Evolutionary conservation across 768 basidiomycete genomes (phyloP), one percentile per base, ranked within the genome.

Genomic region (Tylopilus vinaceipallidus): DNA sequence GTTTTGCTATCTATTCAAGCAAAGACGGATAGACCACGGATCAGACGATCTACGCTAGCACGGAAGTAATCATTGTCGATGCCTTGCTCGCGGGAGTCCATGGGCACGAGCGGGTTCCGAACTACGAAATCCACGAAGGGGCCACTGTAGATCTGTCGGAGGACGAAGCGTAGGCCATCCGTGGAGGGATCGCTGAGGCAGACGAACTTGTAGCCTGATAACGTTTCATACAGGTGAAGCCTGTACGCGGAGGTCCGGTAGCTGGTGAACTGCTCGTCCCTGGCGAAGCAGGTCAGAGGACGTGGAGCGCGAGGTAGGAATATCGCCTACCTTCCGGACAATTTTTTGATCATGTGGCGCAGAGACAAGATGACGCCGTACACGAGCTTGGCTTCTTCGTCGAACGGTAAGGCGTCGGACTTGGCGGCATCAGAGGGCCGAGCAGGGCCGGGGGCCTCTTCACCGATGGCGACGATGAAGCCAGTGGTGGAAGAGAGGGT

Each of bases 351-450:
- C 94, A 98, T 95, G 68, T 92, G 94, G 47, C 92, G 73, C 58
- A 99, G 65, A 7, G 91, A 94, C 36, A 98, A 74, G 13, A 98
- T 77, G 46, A 99, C 91, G 48, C 97, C 97, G 65, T 98, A 99
- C 0, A 99, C 95, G 53, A 99, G 79, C 65, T 99, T 99, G 1
- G 87, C 86, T 68, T 99, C 95, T 67, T 99, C 97, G 63, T 99
- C 97, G 58, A 99, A 98, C 6, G 95, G 76, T 17, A 99, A 73
- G 4, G 81, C 75, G 53, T 72, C 80, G 10, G 76, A 72, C 24
- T 64, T 55, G n/a, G 73, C 57, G 1, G 41, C 19, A 2, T 61
- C 61, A 0, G 45, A 19, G 6, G 63, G 4, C 9, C 52, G 58
- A 2, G 50, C 33, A 8, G 23, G 74, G 66, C 19, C 59, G 61